Evolutionary conservation across 2,329 filamentous ascomycete species (phyloP).

Genomic region (Colletotrichum truncatum): DNA sequence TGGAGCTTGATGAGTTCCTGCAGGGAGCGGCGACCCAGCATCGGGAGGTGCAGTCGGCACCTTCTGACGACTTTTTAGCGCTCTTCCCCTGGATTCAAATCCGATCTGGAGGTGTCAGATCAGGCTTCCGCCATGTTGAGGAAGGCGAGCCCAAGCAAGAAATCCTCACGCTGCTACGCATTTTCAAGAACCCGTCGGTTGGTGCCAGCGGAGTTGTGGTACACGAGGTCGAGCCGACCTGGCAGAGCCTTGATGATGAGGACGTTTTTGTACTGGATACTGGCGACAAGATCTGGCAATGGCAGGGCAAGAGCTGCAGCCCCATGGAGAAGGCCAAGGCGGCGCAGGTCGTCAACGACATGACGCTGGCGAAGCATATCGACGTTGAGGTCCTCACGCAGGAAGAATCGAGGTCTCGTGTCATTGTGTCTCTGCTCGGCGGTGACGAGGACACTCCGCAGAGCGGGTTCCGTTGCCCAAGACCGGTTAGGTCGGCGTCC

Average conservation of each 20-base stretch:
- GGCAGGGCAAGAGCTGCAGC: slow-evolving; percentile 72
- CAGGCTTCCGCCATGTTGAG: slow-evolving; percentile 72
- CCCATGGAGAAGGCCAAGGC: slow-evolving; percentile 77
- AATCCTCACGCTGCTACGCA: slow-evolving; percentile 63
- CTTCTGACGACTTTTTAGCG: slow-evolving; percentile 67
- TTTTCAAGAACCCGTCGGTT: slow-evolving; percentile 67
- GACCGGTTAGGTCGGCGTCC: slow-evolving; percentile 47
- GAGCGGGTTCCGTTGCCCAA: slow-evolving; percentile 49
- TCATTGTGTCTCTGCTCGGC: slow-evolving; percentile 66
- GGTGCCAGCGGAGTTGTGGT: slow-evolving; percentile 63
- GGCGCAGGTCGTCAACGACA: slow-evolving; percentile 72
- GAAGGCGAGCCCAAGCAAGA: slow-evolving; percentile 50
- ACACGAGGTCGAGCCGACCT: slow-evolving; percentile 70
- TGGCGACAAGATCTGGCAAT: slow-evolving; percentile 73
- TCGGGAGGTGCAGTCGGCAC: slow-evolving; percentile 68
- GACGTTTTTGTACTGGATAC: slow-evolving; percentile 74
- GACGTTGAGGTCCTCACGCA: slow-evolving; percentile 74
- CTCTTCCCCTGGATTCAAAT: slow-evolving; percentile 71
- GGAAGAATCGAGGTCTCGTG: slow-evolving; percentile 61
- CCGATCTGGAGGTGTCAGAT: slow-evolving; percentile 66
- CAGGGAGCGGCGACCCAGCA: slow-evolving; percentile 70
- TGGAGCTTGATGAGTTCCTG: slow-evolving; percentile 75
- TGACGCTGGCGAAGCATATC: slow-evolving; percentile 70
- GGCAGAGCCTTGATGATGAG: slow-evolving; percentile 69
- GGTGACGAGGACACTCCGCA: slow-evolving; percentile 51